Percentiles rank a stretch among this genome's conserved stretches.
Evolutionary conservation across 768 basidiomycete genomes (phyloP).

Genomic region (Dictyophora rubrovolvata): DNA sequence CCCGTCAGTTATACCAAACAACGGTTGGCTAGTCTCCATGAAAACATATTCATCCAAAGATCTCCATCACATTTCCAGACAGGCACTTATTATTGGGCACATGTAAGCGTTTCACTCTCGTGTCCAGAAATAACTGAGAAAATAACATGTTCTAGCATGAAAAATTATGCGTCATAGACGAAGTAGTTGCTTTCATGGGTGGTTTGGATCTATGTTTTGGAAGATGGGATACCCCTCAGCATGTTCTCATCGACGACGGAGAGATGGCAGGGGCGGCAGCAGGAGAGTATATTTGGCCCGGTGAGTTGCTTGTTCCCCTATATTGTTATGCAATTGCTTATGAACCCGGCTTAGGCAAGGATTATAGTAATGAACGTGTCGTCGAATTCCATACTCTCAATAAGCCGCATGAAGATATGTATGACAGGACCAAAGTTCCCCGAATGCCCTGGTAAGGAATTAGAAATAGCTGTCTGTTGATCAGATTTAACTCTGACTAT

Average conservation of each 20-base stretch:
- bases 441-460: constrained; percentile 89
- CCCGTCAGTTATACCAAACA: constrained; percentile 73
- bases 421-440: constrained; percentile 79
- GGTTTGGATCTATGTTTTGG: constrained; percentile 93
- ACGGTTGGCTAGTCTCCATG: constrained; percentile 64
- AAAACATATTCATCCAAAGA: constrained; percentile 92
- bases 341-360: constrained; percentile 54
- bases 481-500: neutral
- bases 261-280: constrained; percentile 42
- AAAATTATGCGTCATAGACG: constrained; percentile 95
- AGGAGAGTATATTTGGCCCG: constrained; percentile 75
- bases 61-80: constrained; percentile 97
- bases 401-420: constrained; percentile 93
- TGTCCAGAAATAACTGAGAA: neutral
- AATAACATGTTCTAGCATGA: constrained; percentile 56
- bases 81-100: constrained; percentile 98
- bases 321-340: neutral
- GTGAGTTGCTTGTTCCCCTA: constrained; percentile 28
- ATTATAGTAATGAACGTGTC: constrained; percentile 86
- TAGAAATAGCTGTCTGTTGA: neutral
- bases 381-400: constrained; percentile 76
- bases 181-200: constrained; percentile 96
- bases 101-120: constrained; percentile 42
- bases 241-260: constrained; percentile 78
- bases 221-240: constrained; percentile 96